Base-by-base conservation (phyloP, 2,329 filamentous ascomycete species). In the Alternaria sp. region DNA sequence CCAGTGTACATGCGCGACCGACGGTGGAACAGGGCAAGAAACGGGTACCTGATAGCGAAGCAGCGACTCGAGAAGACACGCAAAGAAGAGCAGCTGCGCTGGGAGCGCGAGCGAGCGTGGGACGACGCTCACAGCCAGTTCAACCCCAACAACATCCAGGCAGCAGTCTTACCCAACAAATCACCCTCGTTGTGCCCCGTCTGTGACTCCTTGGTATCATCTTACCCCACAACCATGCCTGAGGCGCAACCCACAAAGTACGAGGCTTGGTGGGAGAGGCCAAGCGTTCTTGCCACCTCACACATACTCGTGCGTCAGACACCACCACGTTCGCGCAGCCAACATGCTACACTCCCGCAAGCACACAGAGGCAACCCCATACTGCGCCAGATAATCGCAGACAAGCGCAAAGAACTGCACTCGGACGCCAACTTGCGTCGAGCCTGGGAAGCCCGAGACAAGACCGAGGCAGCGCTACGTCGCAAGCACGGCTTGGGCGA, bases 241-340 rank as follows among this genome's bases (percentile, higher is more conserved):
- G 50, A 60, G 46, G 45, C 55, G 11, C 56, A 64, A 18, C n/a
- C 56, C 10, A 54, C 56, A 44, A 50, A 55, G 14, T 59, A 67
- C 20, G 23, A 61, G 23, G 55, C 71, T 23, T 76, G 74, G 73
- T 77, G 73, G 73, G 73, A 76, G 63, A 68, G 30, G 11, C 56
- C 63, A 30, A 64, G 63, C 26, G 65, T 43, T 12, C 64, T 67
- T 44, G 65, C 58, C n/a, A 47, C 30, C 28, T 60, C 64, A 6
- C 58, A 59, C 33, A 30, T 49, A 25, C 12, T 49, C 6, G 33
- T 56, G 18, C 53, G 58, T 23, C 49, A 21, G 26, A 50, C 58
- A 30, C 62, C 61, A 11, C 30, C 37, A 30, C 61, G 46, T 23
- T 30, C 49, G 37, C 58, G 47, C 51, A 53, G 28, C 37, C 30